Conservation (phyloP, 352 stramenopile genomes). For the Heterotrichella gracilis region DNA sequence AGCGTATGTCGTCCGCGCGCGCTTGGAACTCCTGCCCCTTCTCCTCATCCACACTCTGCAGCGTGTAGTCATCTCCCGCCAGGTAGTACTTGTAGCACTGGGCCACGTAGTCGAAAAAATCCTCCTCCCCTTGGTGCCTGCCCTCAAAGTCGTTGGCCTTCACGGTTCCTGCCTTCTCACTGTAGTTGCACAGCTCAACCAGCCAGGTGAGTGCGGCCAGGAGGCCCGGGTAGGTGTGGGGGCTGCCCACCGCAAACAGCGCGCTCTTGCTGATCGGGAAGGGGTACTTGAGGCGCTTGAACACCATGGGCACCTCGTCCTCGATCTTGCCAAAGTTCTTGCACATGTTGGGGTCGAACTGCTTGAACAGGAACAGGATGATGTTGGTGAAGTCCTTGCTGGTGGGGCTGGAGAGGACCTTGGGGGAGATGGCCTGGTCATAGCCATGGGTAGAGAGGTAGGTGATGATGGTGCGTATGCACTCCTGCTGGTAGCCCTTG, state of each 20-base stretch:
- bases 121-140: conserved; percentile 23
- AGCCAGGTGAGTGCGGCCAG: conserved; percentile 78
- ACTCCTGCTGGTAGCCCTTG: conserved; percentile 52
- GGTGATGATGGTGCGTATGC: conserved; percentile 54
- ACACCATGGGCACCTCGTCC: conserved; percentile 42
- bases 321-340: conserved; percentile 35
- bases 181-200: conserved; percentile 66
- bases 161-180: conserved; percentile 32
- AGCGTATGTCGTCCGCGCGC: too few species aligned
- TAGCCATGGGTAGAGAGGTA: conserved; percentile 58
- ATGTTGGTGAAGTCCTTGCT: conserved; percentile 87
- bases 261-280: conserved; percentile 76
- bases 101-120: conserved; percentile 68
- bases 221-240: conserved; percentile 70
- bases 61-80: conserved; percentile 51
- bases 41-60: conserved; percentile 41
- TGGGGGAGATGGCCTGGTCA: conserved; percentile 48
- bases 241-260: conserved; percentile 53
- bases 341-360: conserved; percentile 59
- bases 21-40: conserved; percentile 20
- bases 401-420: conserved; percentile 53
- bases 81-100: conserved; percentile 63
- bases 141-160: conserved; percentile 24
- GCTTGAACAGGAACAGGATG: conserved; percentile 67
- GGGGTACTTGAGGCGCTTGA: conserved; percentile 51